Evolutionary conservation across 805 yeast genomes (phyloP).

Genomic region (Candida boidinii): DNA sequence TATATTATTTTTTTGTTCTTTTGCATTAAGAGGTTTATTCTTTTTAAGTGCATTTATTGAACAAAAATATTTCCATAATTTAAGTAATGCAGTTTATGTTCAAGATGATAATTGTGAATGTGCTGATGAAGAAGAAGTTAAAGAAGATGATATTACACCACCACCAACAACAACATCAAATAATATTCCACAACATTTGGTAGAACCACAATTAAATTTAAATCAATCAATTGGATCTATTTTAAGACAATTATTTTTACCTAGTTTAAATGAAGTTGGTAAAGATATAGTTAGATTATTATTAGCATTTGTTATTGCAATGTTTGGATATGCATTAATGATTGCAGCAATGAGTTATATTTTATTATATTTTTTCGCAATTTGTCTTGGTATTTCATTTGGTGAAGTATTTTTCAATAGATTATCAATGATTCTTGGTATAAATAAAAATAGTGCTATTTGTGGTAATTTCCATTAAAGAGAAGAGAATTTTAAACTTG

Average conservation of each 20-base stretch:
- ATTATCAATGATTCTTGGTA: constrained; percentile 30
- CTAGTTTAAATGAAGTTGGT: constrained; percentile 26
- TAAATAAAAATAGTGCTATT: constrained; percentile 26
- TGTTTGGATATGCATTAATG: constrained; percentile 68
- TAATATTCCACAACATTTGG: too few species aligned
- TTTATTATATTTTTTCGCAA: constrained; percentile 63
- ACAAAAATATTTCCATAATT: constrained; percentile 51
- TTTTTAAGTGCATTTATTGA: constrained; percentile 59
- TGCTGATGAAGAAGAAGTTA: constrained; percentile 20
- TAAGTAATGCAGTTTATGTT: constrained; percentile 17
- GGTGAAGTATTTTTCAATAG: constrained; percentile 67
- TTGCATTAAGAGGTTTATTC: constrained; percentile 50
- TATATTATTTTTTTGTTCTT: constrained; percentile 47
- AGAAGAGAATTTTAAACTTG: too few species aligned
- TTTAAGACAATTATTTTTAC: constrained; percentile 23
- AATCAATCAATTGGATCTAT: constrained; percentile 4
- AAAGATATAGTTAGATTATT: constrained; percentile 50
- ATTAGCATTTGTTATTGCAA: constrained; percentile 51
- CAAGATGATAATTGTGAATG: constrained; percentile 25
- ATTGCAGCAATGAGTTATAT: constrained; percentile 70
- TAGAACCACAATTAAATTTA: background rate
- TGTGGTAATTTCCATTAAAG: constrained; percentile 22
- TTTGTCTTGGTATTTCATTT: constrained; percentile 57
- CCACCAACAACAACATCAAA: constrained; percentile 4
- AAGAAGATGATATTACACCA: constrained; percentile 7